Evolutionary conservation across 2,329 filamentous ascomycete genomes (phyloP).

Genomic region (Ophiostoma quercus): DNA sequence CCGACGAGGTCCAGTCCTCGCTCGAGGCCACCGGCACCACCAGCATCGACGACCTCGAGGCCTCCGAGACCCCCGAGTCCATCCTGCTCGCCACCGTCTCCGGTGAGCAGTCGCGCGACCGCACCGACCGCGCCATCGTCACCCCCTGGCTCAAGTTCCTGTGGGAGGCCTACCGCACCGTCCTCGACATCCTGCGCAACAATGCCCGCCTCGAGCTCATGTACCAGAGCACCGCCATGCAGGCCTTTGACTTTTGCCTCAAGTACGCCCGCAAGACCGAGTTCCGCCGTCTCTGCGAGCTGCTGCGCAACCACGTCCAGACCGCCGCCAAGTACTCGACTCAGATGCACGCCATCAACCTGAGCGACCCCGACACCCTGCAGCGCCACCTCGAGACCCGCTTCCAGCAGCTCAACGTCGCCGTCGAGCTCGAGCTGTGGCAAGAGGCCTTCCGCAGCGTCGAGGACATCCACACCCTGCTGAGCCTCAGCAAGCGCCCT

Average conservation of each 20-base stretch:
- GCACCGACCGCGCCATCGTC: slow-evolving; percentile 95
- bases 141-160: slow-evolving; percentile 99
- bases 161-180: slow-evolving; percentile 98
- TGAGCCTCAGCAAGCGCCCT: slow-evolving; percentile 95
- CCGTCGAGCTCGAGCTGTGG: slow-evolving; percentile 96
- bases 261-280: slow-evolving; percentile 99
- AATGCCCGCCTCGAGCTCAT: slow-evolving; percentile 95
- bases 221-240: slow-evolving; percentile 96
- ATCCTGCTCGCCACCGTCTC: slow-evolving; percentile 97
- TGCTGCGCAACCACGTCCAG: slow-evolving; percentile 96
- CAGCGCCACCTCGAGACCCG: slow-evolving; percentile 96
- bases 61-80: slow-evolving; percentile 94
- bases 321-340: slow-evolving; percentile 98
- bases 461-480: slow-evolving; percentile 95
- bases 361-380: slow-evolving; percentile 93
- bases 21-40: slow-evolving; percentile 70
- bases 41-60: slow-evolving; percentile 91
- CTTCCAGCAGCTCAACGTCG: slow-evolving; percentile 97
- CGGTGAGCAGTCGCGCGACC: slow-evolving; percentile 93
- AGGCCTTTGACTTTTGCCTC: slow-evolving; percentile 97
- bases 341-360: slow-evolving; percentile 99
- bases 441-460: slow-evolving; percentile 99
- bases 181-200: slow-evolving; percentile 97
- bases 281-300: slow-evolving; percentile 95
- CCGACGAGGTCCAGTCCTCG: slow-evolving; percentile 85